Evolutionary conservation across 2,329 filamentous ascomycete genomes (phyloP).

Genomic region (Cyclaneusma minus): DNA sequence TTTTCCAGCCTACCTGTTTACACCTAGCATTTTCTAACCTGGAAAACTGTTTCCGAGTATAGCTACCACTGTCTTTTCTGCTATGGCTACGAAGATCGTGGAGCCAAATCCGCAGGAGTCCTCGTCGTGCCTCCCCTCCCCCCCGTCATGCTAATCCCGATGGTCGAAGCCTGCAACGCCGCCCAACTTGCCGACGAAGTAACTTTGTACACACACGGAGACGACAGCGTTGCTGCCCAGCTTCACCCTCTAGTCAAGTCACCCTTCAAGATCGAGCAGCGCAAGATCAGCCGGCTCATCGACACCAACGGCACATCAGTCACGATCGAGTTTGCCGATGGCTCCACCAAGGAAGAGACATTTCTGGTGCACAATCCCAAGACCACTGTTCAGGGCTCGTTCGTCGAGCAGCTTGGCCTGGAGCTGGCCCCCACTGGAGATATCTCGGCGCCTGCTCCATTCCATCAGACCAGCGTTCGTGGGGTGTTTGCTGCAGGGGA

Average conservation of each 20-base stretch:
- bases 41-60: no score
- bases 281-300: constrained; percentile 18
- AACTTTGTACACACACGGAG: constrained; percentile 35
- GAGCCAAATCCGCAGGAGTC: constrained; percentile 27
- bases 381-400: constrained; percentile 21
- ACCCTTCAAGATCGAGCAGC: constrained; percentile 20
- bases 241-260: constrained; percentile 1
- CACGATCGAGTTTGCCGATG: constrained; percentile 24
- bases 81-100: constrained; percentile 41
- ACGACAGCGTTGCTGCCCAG: constrained; percentile 16
- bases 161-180: constrained; percentile 18
- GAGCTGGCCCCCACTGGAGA: constrained; percentile 26
- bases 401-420: constrained; percentile 27
- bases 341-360: constrained; percentile 19
- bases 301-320: constrained; percentile 15
- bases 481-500: constrained; percentile 41
- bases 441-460: constrained; percentile 26
- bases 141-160: no score
- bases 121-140: constrained; percentile 26
- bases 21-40: constrained; percentile 2
- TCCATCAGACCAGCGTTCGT: constrained; percentile 30
- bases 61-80: constrained; percentile 45
- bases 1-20: neutral
- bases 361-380: constrained; percentile 26
- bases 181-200: constrained; percentile 26